Evolutionary conservation across 176 grass and related monocot species (phyloP), one percentile per base, ranked within the genome.

Genomic region (Tuctoria greenei): DNA sequence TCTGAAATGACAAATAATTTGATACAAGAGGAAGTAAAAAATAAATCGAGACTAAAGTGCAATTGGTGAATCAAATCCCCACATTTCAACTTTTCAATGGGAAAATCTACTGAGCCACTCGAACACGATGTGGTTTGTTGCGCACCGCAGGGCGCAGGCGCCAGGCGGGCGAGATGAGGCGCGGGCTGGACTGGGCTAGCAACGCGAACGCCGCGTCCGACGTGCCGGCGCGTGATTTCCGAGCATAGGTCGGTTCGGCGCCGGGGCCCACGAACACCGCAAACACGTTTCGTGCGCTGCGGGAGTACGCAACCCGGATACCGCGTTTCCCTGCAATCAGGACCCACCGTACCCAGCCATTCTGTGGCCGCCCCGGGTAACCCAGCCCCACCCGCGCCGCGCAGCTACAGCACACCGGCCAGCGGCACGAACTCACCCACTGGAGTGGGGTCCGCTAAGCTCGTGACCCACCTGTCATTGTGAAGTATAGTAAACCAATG

Each of bases 231-330:
- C 45, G 52, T 13, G 10, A 69, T 83, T 39, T 27, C 74, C 61
- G 67, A 67, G 47, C 56, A 55, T 41, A 75, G 80, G 81, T 88
- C 75, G 81, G 86, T 75, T 84, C 75, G 36, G 17, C 26, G n/a
- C 1, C 14, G 67, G 79, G 85, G 20, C 86, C 84, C 35, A 15
- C 35, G 17, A 50, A 31, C 70, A 45, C 28, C 74, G 44, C 16
- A 4, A 54, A 74, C 86, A 79, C 75, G 86, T 79, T 75, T 64
- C 86, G 69, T 69, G 81, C 51, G 4, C 69, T 17, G 1, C 10
- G 27, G 55, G 64, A 6, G 25, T 27, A 84, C 80, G 9, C 75
- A 9, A 79, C 42, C 42, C 20, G 1, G 55, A 58, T 56, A 58
- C 6, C 2, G 1, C 31, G 7, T 50, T 12, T 8, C 10, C 15